A percentile compares a stretch with the other conserved stretches of the same genome.
Evolutionary conservation across 129 eudicot genomes (phyloP).

Genomic region (Saposhnikovia divaricata): DNA sequence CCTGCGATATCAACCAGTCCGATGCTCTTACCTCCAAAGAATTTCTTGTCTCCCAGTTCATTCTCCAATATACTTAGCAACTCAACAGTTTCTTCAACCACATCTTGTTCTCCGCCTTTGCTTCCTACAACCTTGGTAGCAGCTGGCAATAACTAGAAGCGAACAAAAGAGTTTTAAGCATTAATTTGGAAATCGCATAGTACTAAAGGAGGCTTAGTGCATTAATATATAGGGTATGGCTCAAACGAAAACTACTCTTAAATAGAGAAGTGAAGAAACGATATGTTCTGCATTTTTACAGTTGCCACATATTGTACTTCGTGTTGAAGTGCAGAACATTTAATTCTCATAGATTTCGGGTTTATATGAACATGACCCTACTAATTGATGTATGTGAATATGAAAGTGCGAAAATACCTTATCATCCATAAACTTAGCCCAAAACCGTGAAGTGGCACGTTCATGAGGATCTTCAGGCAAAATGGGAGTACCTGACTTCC

Average conservation of each 20-base stretch:
- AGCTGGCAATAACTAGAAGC: not conserved
- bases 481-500: constrained; percentile 9
- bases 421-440: constrained; percentile 15
- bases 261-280: too few relatives aligned
- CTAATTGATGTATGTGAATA: too few relatives aligned
- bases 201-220: too few relatives aligned
- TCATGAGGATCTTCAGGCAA: constrained; percentile 36
- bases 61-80: not conserved
- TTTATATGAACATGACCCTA: too few relatives aligned
- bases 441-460: constrained; percentile 39
- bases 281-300: too few relatives aligned
- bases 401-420: not conserved
- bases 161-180: not conserved
- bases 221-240: too few relatives aligned
- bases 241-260: too few relatives aligned
- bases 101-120: constrained; percentile 17
- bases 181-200: not conserved
- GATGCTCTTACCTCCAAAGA: constrained; percentile 4
- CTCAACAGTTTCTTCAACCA: constrained; percentile 19
- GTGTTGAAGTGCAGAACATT: too few relatives aligned
- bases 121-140: not conserved
- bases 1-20: not conserved
- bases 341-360: too few relatives aligned
- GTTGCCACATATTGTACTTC: too few relatives aligned
- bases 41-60: not conserved